phyloP scores from a whole-genome alignment of 768 basidiomycete species.

The Pleurotus cornucopiae region DNA sequence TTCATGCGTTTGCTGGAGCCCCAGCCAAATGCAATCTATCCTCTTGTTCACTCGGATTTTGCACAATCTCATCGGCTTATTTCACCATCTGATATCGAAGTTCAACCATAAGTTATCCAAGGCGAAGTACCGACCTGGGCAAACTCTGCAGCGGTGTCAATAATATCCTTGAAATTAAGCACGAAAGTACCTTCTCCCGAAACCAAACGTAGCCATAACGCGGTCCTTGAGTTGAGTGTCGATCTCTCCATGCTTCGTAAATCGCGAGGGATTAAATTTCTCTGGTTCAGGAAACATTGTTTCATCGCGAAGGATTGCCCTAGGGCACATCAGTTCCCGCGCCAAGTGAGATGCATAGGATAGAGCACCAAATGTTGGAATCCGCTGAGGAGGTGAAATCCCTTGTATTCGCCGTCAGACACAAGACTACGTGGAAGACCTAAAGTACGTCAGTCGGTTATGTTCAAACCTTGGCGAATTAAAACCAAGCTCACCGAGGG shows the following conservation, averaged over 20 bases:
- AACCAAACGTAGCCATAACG: not conserved
- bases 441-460: not conserved
- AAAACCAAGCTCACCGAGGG: not conserved
- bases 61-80: too few species aligned
- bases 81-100: too few species aligned
- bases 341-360: not conserved
- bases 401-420: not conserved
- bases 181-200: not conserved
- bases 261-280: slow-evolving; percentile 17
- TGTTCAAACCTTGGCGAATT: not conserved
- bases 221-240: slow-evolving; percentile 1
- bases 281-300: slow-evolving; percentile 15
- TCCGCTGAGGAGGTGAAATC: not conserved
- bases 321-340: not conserved
- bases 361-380: not conserved
- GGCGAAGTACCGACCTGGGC: too few species aligned
- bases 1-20: too few species aligned
- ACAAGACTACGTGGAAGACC: not conserved
- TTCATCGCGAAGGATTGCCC: slow-evolving; percentile 13
- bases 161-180: too few species aligned
- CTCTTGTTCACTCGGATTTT: too few species aligned
- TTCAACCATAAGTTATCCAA: too few species aligned
- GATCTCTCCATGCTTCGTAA: slow-evolving; percentile 14
- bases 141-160: too few species aligned
- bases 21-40: too few species aligned